Base-by-base conservation (phyloP, 768 basidiomycete genomes). In the Tulasnella calospora region DNA sequence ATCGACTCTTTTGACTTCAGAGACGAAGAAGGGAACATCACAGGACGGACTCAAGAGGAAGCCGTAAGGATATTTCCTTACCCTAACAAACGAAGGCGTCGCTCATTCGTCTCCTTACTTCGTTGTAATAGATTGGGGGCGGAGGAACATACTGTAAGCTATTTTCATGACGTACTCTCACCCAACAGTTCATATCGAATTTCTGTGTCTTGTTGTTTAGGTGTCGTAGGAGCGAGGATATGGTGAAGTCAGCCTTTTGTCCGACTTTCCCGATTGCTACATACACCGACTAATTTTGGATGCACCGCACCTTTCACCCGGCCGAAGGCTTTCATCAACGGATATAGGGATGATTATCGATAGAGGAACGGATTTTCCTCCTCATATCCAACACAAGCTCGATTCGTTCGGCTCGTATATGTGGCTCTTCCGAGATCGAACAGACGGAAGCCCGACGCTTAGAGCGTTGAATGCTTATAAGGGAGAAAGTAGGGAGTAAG, bases 331-430 rank as follows among this genome's bases (percentile, higher is more conserved):
- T 30, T 86, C 90, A 0, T 83, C 93, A 0, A 81, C 87, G 36
- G 82, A 86, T 74, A 83, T 96, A 41, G 93, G 93, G 23, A 95
- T 95, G 94, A 88, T 97, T 76, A 85, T 98, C 67, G 95, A 97
- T 84, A 87, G 86, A 83, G 95, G 96, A 12, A 75, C 85, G 73
- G 94, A 96, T 83, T 96, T 95, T 82, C 91, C 93, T 33, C 80
- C 82, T 17, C 80, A 86, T 30, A 88, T 94, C 38, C 87, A 91
- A 82, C 81, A 85, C 23, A 85, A 85, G 73, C 87, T 95, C 3
- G 83, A 89, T 47, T 82, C 85, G 13, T 94, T 91, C 82, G 95
- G 95, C 0, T 69, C 84, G 41, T 89, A 90, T 71, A 92, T 94
- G 88, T 96, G 94, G 92, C 83, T 89, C 47, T 94, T 91, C 81